A percentile compares a stretch with the other conserved stretches of the same genome.
Evolutionary conservation across 2,329 filamentous ascomycete species (phyloP).

Genomic region (Anisogramma anomala): DNA sequence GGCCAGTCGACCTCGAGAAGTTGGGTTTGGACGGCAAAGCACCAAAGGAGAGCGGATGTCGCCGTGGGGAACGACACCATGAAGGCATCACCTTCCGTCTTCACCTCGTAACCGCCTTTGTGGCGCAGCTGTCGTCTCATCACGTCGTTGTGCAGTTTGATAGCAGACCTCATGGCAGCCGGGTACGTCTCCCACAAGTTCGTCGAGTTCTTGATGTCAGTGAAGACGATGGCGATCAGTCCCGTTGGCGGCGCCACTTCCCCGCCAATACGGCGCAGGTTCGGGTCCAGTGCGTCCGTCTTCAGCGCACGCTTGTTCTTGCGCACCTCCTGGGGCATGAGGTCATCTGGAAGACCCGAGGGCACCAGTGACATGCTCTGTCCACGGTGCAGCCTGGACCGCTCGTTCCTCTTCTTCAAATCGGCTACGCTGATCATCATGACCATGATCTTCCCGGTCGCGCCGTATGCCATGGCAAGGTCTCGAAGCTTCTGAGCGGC

Average conservation of each 20-base stretch:
- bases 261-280: conserved; percentile 72
- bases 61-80: conserved; percentile 98
- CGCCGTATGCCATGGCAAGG: conserved; percentile 88
- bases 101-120: conserved; percentile 96
- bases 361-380: conserved; percentile 79
- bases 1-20: conserved; percentile 89
- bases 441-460: conserved; percentile 92
- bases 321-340: conserved; percentile 54
- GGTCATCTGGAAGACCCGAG: conserved; percentile 59
- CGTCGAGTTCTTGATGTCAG: conserved; percentile 98
- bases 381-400: conserved; percentile 60
- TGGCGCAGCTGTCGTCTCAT: conserved; percentile 88
- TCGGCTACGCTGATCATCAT: conserved; percentile 95
- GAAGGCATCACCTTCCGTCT: conserved; percentile 98
- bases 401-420: conserved; percentile 69
- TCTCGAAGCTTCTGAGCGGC: conserved; percentile 91
- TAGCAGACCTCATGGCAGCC: conserved; percentile 89
- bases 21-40: conserved; percentile 82
- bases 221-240: conserved; percentile 89
- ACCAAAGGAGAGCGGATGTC: conserved; percentile 89
- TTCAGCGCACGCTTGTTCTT: conserved; percentile 32
- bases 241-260: conserved; percentile 87
- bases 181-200: conserved; percentile 92
- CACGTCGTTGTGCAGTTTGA: conserved; percentile 93
- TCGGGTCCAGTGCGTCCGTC: conserved; percentile 66